phyloP scores from a whole-genome alignment of 352 stramenopile genomes.

The Phytophthora multivora region DNA sequence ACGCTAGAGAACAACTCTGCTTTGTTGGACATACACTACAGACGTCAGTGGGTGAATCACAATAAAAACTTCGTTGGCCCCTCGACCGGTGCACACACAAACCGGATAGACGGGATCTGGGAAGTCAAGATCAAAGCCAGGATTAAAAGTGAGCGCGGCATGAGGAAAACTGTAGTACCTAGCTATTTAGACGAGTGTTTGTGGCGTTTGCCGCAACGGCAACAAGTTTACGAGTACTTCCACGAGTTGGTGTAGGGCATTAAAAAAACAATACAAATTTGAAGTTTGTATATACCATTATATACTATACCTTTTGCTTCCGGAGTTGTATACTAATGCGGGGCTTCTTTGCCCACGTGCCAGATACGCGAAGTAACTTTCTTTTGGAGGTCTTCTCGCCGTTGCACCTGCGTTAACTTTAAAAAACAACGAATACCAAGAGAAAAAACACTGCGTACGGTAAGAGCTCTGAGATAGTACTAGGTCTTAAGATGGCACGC shows the following conservation, averaged over 20 bases:
- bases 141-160: not conserved
- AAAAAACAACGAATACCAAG: too few species aligned
- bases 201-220: not conserved
- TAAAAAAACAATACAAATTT: too few species aligned
- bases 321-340: too few species aligned
- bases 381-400: too few species aligned
- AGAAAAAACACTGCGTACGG: too few species aligned
- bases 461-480: too few species aligned
- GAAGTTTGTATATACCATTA: too few species aligned
- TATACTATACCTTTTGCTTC: too few species aligned
- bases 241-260: not conserved
- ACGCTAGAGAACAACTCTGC: constrained; percentile 3
- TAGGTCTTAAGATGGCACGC: too few species aligned
- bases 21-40: not conserved
- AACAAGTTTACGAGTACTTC: not conserved
- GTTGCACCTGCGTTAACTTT: too few species aligned
- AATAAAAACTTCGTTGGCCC: constrained; percentile 3
- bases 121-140: not conserved
- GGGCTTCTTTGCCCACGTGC: too few species aligned
- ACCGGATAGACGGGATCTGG: not conserved
- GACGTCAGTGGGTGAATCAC: constrained; percentile 8
- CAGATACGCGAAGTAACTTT: too few species aligned
- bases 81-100: not conserved
- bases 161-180: not conserved
- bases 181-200: not conserved